These are phyloP conservation scores for Nicotiana undulata DNA, from an alignment of 257 asterid genomes.

Conservation along the genomic window DNA sequence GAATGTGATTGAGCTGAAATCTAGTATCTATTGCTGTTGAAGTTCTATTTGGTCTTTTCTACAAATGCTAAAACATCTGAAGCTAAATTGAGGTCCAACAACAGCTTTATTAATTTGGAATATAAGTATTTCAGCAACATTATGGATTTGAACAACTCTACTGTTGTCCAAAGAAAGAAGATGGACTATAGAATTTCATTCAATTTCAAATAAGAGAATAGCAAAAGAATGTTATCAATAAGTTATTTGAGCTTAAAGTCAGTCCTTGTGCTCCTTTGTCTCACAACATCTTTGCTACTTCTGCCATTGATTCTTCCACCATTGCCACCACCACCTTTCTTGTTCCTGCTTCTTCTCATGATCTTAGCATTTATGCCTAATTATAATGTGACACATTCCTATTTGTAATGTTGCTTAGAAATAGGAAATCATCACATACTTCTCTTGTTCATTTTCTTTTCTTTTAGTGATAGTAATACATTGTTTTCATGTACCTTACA, in stretches of 20 bases:
- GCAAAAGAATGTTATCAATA: conserved; percentile 20
- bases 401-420: conserved; percentile 7
- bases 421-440: background rate
- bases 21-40: too few species aligned
- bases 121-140: background rate
- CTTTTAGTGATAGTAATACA: background rate
- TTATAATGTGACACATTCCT: conserved; percentile 10
- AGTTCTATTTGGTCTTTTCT: too few species aligned
- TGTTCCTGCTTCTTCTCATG: conserved; percentile 54
- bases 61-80: background rate
- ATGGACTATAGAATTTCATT: background rate
- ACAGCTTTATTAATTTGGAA: background rate
- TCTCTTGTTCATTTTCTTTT: background rate
- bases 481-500: background rate
- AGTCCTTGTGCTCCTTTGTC: conserved; percentile 37
- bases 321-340: conserved; percentile 70
- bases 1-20: too few species aligned
- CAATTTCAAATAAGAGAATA: conserved; percentile 12
- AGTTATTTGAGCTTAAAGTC: conserved; percentile 49
- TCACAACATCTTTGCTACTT: conserved; percentile 54
- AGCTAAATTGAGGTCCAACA: background rate
- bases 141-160: conserved; percentile 13
- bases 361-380: conserved; percentile 67
- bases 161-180: background rate
- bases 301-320: conserved; percentile 70